Conservation (phyloP, 177 flowering plant genomes). For the Vitis hybrid region DNA sequence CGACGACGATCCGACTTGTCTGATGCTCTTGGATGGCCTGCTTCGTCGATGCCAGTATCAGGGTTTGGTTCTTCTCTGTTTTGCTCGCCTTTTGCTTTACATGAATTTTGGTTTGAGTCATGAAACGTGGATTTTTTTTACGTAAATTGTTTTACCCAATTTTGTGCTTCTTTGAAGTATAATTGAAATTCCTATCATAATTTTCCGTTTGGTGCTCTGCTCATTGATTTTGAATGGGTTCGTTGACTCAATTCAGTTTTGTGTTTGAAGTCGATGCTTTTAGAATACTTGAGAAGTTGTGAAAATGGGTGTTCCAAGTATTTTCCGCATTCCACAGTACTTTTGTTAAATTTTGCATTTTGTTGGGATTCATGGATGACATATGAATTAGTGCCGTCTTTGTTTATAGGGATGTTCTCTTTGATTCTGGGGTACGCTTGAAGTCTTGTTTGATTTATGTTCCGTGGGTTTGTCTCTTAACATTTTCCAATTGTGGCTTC, state of each 20-base stretch:
- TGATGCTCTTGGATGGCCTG: conserved; percentile 42
- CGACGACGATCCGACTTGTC: conserved; percentile 62
- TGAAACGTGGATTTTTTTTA: neutral
- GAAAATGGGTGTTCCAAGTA: neutral
- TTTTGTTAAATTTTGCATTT: no score
- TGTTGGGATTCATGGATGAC: no score
- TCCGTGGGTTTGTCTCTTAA: neutral
- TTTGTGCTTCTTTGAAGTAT: neutral
- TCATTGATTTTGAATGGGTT: neutral
- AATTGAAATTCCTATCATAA: neutral
- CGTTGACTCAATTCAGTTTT: neutral
- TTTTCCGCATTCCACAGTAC: neutral
- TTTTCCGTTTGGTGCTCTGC: conserved; percentile 1
- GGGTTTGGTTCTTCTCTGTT: conserved; percentile 26
- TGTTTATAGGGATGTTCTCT: neutral
- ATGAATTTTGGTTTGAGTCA: neutral
- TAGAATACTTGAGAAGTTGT: neutral
- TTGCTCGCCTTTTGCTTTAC: conserved; percentile 1
- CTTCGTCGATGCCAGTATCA: conserved; percentile 58
- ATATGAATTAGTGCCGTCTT: neutral
- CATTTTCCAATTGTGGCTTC: neutral
- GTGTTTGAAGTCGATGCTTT: neutral
- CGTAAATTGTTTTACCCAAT: neutral
- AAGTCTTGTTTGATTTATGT: neutral
- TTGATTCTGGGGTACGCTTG: neutral